Percentiles rank a stretch among this genome's conserved stretches.
Conservation (phyloP, 495 filamentous ascomycete genomes). For the Cairneyella variabilis region DNA sequence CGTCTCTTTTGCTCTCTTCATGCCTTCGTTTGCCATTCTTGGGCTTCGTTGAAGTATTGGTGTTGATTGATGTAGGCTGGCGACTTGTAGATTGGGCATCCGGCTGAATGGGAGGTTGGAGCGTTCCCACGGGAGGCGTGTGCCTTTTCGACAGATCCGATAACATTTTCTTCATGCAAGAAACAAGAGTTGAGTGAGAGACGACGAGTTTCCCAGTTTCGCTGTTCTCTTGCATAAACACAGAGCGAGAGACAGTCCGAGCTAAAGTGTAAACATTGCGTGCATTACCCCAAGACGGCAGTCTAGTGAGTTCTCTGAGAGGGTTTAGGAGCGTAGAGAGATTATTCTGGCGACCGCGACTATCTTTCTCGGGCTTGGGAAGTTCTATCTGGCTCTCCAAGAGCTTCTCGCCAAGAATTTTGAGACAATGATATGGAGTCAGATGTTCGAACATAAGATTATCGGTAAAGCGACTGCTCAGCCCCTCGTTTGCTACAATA, state of each 20-base stretch:
- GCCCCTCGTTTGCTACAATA: conserved; percentile 48
- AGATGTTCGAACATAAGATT: conserved; percentile 40
- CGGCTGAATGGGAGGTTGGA: too few relatives aligned
- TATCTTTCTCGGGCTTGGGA: conserved; percentile 31
- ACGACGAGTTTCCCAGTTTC: conserved; percentile 15
- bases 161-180: too few relatives aligned
- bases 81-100: too few relatives aligned
- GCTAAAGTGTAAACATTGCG: conserved; percentile 58
- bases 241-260: conserved; percentile 42
- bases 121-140: too few relatives aligned
- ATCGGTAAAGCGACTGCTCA: conserved; percentile 51
- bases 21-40: too few relatives aligned
- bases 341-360: conserved; percentile 18
- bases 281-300: conserved; percentile 64
- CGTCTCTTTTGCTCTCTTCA: too few relatives aligned
- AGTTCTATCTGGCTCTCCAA: conserved; percentile 34
- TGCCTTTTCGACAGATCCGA: too few relatives aligned
- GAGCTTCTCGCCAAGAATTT: conserved; percentile 31
- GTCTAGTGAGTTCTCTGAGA: conserved; percentile 40
- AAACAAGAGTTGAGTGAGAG: too few relatives aligned
- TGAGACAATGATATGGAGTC: conserved; percentile 36
- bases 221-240: background rate
- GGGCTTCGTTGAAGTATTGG: too few relatives aligned
- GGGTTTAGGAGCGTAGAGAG: conserved; percentile 28
- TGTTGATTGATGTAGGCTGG: too few relatives aligned